phyloP scores from a whole-genome alignment of 225 moss, liverwort and hornwort genomes.

The Pleurozium schreberi region DNA sequence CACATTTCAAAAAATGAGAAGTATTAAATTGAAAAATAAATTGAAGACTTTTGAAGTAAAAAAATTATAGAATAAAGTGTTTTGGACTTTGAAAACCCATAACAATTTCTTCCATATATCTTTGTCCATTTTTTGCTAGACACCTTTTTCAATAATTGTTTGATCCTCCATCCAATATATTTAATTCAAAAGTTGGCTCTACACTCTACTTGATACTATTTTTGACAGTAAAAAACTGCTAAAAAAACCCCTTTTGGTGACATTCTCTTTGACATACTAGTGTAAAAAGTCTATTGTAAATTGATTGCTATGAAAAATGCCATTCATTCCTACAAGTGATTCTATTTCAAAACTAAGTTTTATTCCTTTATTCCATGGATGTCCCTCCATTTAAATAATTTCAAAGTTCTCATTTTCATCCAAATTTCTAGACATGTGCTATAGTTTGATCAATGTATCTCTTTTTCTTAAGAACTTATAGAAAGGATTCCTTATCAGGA shows the following conservation, averaged over 20 bases:
- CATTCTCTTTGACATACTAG: neutral
- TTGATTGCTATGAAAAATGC: too few species aligned
- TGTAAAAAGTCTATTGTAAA: neutral
- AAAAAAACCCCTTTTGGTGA: neutral
- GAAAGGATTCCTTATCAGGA: neutral
- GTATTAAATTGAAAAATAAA: neutral
- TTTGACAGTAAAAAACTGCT: neutral
- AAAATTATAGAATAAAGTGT: neutral
- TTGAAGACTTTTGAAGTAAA: neutral
- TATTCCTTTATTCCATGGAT: fast-evolving
- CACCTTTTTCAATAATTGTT: neutral
- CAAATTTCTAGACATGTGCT: neutral
- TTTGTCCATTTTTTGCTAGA: neutral
- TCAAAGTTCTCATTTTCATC: neutral
- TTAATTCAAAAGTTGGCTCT: fast-evolving
- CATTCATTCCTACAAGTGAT: too few species aligned
- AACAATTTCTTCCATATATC: neutral
- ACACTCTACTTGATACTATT: neutral
- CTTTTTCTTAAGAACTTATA: too few species aligned
- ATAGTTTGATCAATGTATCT: neutral
- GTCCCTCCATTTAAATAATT: too few species aligned
- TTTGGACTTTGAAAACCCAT: neutral
- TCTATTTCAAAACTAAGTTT: too few species aligned
- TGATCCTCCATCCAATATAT: neutral
- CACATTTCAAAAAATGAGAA: neutral